phyloP scores from a whole-genome alignment of 345 rosid genomes.

The Brassica carinata region DNA sequence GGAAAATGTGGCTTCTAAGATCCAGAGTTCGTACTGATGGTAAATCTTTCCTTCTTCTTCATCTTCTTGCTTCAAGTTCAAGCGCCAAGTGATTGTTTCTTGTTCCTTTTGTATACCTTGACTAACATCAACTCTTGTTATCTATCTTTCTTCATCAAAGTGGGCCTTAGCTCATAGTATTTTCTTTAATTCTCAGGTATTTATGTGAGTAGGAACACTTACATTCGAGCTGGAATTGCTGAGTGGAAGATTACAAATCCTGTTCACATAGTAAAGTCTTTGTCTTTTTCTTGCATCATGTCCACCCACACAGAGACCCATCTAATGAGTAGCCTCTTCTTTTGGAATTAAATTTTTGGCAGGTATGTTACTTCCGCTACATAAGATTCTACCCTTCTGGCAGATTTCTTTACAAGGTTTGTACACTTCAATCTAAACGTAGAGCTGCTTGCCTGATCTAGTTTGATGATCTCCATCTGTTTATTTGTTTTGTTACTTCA shows the following conservation, averaged over 20 bases:
- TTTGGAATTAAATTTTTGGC: slow-evolving; percentile 12
- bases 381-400: slow-evolving; percentile 90
- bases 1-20: slow-evolving; percentile 96
- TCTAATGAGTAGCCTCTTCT: slow-evolving; percentile 5
- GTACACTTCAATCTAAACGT: not conserved
- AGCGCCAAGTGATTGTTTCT: not conserved
- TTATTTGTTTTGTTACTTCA: slow-evolving; percentile 26
- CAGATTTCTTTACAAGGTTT: slow-evolving; percentile 89
- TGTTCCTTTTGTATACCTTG: not conserved
- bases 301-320: slow-evolving; percentile 1
- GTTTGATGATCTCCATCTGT: not conserved
- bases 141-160: not conserved
- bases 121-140: not conserved
- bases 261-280: slow-evolving; percentile 79
- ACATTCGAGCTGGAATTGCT: slow-evolving; percentile 81
- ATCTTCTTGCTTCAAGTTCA: not conserved
- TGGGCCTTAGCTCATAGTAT: not conserved
- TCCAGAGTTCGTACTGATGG: slow-evolving; percentile 96
- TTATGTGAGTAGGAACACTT: slow-evolving; percentile 93
- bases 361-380: slow-evolving; percentile 96
- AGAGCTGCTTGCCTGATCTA: slow-evolving; percentile 13
- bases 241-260: slow-evolving; percentile 94
- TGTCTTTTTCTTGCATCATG: slow-evolving; percentile 1
- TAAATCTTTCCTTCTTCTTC: slow-evolving; percentile 26
- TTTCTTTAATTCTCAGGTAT: slow-evolving; percentile 55